Evolutionary conservation across 768 basidiomycete genomes (phyloP), one percentile per base, ranked within the genome.

Genomic region (Phaeolepiota aurea): DNA sequence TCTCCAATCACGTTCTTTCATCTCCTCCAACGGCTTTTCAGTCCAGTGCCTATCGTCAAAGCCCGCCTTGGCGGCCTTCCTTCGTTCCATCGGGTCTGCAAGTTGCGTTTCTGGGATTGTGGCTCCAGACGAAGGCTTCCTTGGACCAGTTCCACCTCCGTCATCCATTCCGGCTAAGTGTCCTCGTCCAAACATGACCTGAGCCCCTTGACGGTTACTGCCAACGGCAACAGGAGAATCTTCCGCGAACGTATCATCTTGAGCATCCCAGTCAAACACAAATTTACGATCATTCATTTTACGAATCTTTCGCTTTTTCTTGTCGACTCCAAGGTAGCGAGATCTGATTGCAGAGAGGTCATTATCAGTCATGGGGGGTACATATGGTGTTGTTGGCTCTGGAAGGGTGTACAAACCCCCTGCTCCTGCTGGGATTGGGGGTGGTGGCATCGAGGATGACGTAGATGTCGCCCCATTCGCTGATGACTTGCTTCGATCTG

Each of bases 241-340:
- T 20, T 74, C 78, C 5, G 77, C 68, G 53, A 87, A 82, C 11
- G 96, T 99, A 59, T 99, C 96, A 53, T 99, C 96, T 58, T 85
- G 86, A 37, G 82, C 81, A 54, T 94, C 92, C 96, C 96, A 99
- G 59, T 98, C 96, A 54, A 99, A 99, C n/a, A 94, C 88, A 56
- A 98, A 91, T 63, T 94, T 94, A 62, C 90, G 81, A 60, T 93
- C 91, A 55, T 87, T 89, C 77, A 87, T 90, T 65, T 92, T 93
- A 41, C 90, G 81, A 50, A 90, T 86, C 62, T 88, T 91, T 30
- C 89, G 83, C 65, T 92, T 93, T 73, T 93, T 92, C 62, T 81
- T 88, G 60, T 87, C 85, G 14, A 89, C 86, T 3, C 96, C 96
- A 21, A 99, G 81, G 59, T 99, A 98, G 25, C 94, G 79, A 16